Percentiles rank a stretch among this genome's conserved stretches.
These are phyloP conservation scores for Heimioporus sp. DNA, from an alignment of 768 basidiomycete genomes.

Conservation along the genomic window DNA sequence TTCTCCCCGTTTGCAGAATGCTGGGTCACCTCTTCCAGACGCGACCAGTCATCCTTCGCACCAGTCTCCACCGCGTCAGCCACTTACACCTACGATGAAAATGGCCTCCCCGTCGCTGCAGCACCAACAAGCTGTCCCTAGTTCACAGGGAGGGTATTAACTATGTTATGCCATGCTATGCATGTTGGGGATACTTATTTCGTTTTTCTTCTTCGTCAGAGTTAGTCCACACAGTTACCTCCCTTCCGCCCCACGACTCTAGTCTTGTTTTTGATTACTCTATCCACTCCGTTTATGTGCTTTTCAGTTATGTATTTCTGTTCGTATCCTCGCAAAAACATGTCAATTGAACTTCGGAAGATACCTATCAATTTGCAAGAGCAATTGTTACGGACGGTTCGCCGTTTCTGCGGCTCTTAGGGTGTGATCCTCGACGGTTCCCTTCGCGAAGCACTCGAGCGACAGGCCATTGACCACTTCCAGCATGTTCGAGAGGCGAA, in stretches of 20 bases:
- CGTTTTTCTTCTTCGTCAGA: background rate
- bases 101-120: conserved; percentile 55
- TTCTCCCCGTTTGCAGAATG: conserved; percentile 50
- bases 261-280: conserved; percentile 33
- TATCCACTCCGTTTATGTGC: conserved; percentile 37
- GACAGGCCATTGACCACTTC: too few relatives aligned
- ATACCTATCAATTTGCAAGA: conserved; percentile 1
- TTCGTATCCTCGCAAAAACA: conserved; percentile 26
- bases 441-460: too few relatives aligned
- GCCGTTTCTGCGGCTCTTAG: too few relatives aligned
- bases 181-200: conserved; percentile 14
- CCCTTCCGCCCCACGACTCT: conserved; percentile 16
- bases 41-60: conserved; percentile 35
- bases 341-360: conserved; percentile 17
- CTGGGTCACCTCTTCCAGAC: conserved; percentile 44
- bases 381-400: too few relatives aligned
- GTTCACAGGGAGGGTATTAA: conserved; percentile 54
- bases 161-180: conserved; percentile 10
- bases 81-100: conserved; percentile 50
- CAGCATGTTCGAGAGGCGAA: too few relatives aligned
- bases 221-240: conserved; percentile 12
- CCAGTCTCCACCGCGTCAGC: conserved; percentile 50
- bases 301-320: conserved; percentile 36
- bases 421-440: too few relatives aligned
- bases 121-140: conserved; percentile 51